Base-by-base conservation (phyloP, 2,329 filamentous ascomycete genomes). In the Xylariaceae sp. region DNA sequence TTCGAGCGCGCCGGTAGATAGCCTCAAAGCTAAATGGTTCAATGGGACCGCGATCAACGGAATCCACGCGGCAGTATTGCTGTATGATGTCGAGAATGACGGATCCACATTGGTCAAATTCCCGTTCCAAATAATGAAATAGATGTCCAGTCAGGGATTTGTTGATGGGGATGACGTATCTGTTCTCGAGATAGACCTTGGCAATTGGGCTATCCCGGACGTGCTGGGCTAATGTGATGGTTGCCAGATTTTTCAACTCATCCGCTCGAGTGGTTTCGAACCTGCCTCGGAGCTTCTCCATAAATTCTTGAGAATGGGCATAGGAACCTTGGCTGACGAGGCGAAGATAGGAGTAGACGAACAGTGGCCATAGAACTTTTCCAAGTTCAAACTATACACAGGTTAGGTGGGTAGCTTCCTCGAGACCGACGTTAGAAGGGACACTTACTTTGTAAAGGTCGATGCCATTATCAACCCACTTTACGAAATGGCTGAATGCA, bases 91-190 rank as follows among this genome's bases (percentile, higher is more conserved):
- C 85, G 40, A 89, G 85, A 62, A 98, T 85, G 14, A 93, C 85
- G 6, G 85, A 84, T 16, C 92, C 93, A 10, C 92, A 92, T 50
- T 89, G 85, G 48, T 90, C 89, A 14, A 88, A 84, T 61, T 96
- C 93, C n/a, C 87, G 86, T 72, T 98, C 93, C 0, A 99, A 79
- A 65, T 93, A 96, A 65, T 92, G 89, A 68, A 96, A 89, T 7
- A 98, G 82, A 57, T 90, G 90, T 54, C 87, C 88, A 55, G 90
- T 92, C 0, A 92, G 88, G 65, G 93, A 89, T 54, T 89, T 88
- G 66, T 93, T 97, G n/a, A 99, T 78, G 0, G 91, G 91, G 37
- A 99, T 81, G 12, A 91, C 86, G 71, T 98, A 99, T 72, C 91
- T 95, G 78, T 93, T 93, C 53, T 87, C 84, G 41, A 85, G 84